These are phyloP conservation scores for Boletus insuetus DNA, from an alignment of 768 basidiomycete species.

Conservation along the genomic window DNA sequence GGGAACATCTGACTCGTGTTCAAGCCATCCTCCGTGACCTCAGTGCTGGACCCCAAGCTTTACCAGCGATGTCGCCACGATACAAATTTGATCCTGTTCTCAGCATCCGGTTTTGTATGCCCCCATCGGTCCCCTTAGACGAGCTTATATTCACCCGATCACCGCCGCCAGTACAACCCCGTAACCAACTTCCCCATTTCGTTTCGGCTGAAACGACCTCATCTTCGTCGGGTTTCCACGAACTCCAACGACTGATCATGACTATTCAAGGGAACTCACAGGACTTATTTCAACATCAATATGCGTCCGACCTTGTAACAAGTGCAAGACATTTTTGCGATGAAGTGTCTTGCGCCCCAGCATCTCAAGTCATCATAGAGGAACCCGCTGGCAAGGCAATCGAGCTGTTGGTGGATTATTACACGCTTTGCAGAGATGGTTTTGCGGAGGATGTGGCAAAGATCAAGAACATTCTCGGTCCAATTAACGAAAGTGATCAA, in stretches of 20 bases:
- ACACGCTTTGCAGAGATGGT: fast-evolving
- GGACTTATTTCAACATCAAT: neutral
- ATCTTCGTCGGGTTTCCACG: neutral
- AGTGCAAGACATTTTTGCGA: neutral
- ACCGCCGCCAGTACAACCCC: neutral
- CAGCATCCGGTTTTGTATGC: neutral
- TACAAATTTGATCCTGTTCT: neutral
- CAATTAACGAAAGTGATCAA: conserved; percentile 10
- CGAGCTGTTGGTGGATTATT: neutral
- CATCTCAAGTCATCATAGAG: neutral
- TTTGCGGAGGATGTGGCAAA: neutral
- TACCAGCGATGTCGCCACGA: neutral
- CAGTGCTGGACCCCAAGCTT: neutral
- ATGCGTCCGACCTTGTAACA: neutral
- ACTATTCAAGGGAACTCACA: conserved; percentile 3
- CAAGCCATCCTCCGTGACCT: neutral
- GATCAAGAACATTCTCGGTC: conserved; percentile 7
- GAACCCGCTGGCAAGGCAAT: neutral
- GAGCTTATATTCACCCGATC: neutral
- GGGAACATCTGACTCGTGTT: neutral
- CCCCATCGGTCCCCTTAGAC: neutral
- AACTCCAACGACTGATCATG: conserved; percentile 4
- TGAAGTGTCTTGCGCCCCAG: neutral
- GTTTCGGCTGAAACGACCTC: neutral
- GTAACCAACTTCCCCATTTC: neutral